Conservation (phyloP, 2,329 filamentous ascomycete species). For the Ophiostoma fasciatum region DNA sequence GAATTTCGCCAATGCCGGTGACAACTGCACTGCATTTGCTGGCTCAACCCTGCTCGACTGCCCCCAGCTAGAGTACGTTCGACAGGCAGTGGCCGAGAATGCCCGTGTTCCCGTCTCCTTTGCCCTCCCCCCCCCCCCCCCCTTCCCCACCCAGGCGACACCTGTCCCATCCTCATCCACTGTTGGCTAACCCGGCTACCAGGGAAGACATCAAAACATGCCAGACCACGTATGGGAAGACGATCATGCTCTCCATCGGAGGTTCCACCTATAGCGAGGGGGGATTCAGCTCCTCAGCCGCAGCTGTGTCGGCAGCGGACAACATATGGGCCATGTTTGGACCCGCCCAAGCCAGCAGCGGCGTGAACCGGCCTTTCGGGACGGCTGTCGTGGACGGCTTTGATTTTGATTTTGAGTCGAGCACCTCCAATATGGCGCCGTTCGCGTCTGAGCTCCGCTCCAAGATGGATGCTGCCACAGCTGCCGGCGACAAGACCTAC, state of each 20-base stretch:
- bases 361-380: slow-evolving; percentile 49
- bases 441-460: slow-evolving; percentile 44
- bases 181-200: not conserved
- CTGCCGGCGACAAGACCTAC: slow-evolving; percentile 34
- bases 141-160: too few species aligned
- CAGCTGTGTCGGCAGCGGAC: slow-evolving; percentile 41
- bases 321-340: slow-evolving; percentile 60
- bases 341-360: slow-evolving; percentile 28
- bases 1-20: slow-evolving; percentile 51
- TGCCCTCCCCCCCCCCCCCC: too few species aligned
- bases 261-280: slow-evolving; percentile 56
- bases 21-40: slow-evolving; percentile 43
- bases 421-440: slow-evolving; percentile 40
- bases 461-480: slow-evolving; percentile 35
- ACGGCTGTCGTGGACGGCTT: slow-evolving; percentile 55
- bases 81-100: too few species aligned
- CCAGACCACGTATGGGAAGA: slow-evolving; percentile 48
- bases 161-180: not conserved
- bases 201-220: slow-evolving; percentile 41
- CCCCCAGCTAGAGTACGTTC: slow-evolving; percentile 47
- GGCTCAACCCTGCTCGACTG: slow-evolving; percentile 46
- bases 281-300: slow-evolving; percentile 40
- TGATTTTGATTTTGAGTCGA: slow-evolving; percentile 59
- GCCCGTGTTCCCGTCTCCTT: too few species aligned
- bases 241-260: slow-evolving; percentile 56